Evolutionary conservation across 2,329 filamentous ascomycete genomes (phyloP).

Genomic region (Colletotrichum musicola): DNA sequence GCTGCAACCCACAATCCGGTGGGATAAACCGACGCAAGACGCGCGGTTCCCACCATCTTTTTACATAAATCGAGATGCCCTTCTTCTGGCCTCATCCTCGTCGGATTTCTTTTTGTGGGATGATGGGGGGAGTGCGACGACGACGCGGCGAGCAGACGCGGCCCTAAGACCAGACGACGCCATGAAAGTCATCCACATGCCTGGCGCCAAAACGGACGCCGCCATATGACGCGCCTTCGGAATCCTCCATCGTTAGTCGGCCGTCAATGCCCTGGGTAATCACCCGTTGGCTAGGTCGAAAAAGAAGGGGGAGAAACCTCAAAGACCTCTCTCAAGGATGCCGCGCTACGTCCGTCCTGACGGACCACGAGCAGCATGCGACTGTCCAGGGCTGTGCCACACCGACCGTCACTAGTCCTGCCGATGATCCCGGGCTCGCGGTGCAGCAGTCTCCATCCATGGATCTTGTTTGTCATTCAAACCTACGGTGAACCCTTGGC

Average conservation of each 20-base stretch:
- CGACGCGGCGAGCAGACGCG: not conserved
- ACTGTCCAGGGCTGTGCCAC: conserved; percentile 31
- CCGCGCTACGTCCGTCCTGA: not conserved
- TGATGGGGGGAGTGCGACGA: conserved; percentile 13
- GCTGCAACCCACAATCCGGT: conserved; percentile 28
- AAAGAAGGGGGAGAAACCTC: no score
- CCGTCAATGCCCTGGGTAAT: conserved; percentile 4
- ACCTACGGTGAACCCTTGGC: conserved; percentile 27
- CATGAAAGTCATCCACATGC: not conserved
- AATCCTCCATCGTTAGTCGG: conserved; percentile 6
- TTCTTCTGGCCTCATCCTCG: not conserved
- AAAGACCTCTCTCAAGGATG: no score
- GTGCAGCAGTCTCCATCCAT: conserved; percentile 29
- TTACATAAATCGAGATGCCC: conserved; percentile 8
- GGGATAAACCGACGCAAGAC: conserved; percentile 29
- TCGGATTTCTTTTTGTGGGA: not conserved
- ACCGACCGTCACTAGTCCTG: conserved; percentile 21
- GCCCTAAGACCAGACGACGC: not conserved
- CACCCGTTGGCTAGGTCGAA: not conserved
- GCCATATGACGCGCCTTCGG: not conserved
- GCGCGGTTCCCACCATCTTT: conserved; percentile 9
- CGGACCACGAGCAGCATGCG: not conserved
- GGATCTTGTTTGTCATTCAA: conserved; percentile 31
- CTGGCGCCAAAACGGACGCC: not conserved
- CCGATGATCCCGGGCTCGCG: conserved; percentile 26